Conservation (phyloP, 305 asterid species). For the Fraxinus greggii region DNA sequence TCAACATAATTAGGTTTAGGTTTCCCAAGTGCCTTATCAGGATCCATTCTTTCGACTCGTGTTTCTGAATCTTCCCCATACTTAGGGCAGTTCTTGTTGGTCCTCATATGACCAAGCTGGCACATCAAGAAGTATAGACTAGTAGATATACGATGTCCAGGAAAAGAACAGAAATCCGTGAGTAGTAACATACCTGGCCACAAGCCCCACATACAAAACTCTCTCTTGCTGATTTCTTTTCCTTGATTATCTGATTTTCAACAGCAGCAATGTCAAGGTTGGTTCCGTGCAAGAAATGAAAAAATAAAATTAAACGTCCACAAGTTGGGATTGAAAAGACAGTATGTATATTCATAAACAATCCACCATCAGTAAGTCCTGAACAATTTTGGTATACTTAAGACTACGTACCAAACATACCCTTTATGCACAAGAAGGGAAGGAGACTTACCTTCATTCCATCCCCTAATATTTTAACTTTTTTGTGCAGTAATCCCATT, state of each 20-base stretch:
- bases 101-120: constrained; percentile 99
- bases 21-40: constrained; percentile 52
- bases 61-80: constrained; percentile 78
- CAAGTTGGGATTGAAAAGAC: constrained; percentile 14
- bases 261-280: constrained; percentile 21
- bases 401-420: background rate
- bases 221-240: constrained; percentile 94
- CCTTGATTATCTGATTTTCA: constrained; percentile 66
- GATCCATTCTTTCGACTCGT: constrained; percentile 60
- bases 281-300: background rate
- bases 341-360: background rate
- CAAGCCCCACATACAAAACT: constrained; percentile 99
- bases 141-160: constrained; percentile 20
- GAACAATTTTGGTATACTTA: background rate
- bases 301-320: constrained; percentile 8
- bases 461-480: constrained; percentile 81
- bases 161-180: constrained; percentile 19
- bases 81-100: constrained; percentile 97
- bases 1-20: constrained; percentile 46
- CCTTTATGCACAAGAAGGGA: constrained; percentile 14
- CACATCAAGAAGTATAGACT: constrained; percentile 22
- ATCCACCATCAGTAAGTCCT: background rate
- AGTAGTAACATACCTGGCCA: constrained; percentile 70
- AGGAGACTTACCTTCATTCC: constrained; percentile 67
- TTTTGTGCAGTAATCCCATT: constrained; percentile 61